These are phyloP conservation scores for Colletotrichum theobromicola DNA, from an alignment of 2,329 filamentous ascomycete species.

Conservation along the genomic window DNA sequence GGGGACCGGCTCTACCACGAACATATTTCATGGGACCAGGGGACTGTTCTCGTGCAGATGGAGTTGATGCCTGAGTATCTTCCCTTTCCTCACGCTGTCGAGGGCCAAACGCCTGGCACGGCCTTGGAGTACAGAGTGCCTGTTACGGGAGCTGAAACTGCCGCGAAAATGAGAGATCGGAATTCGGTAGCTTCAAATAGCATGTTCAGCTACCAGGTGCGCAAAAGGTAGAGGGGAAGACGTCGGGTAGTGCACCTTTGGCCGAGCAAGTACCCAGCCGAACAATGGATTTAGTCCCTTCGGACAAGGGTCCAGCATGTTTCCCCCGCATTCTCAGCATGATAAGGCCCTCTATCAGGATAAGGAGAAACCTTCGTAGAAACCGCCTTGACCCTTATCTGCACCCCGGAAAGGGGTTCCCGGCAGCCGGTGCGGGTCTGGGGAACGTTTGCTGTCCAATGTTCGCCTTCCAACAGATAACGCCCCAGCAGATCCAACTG, in stretches of 20 bases:
- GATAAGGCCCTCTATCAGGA: neutral
- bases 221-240: neutral
- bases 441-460: neutral
- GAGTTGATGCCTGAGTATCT: conserved; percentile 64
- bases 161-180: conserved; percentile 33
- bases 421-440: neutral
- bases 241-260: neutral
- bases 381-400: neutral
- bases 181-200: conserved; percentile 32
- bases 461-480: neutral
- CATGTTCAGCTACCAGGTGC: conserved; percentile 26
- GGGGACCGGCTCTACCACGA: conserved; percentile 66
- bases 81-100: conserved; percentile 51
- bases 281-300: neutral
- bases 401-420: neutral
- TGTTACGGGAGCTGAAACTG: conserved; percentile 32
- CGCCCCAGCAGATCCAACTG: neutral
- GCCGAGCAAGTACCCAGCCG: neutral
- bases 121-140: conserved; percentile 33
- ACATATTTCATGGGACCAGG: conserved; percentile 73
- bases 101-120: neutral
- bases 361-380: neutral
- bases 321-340: neutral
- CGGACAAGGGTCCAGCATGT: neutral
- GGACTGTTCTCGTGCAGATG: conserved; percentile 62